Base-by-base conservation (phyloP, 1,284 basidiomycete species). In the Cryptococcus sp. region DNA sequence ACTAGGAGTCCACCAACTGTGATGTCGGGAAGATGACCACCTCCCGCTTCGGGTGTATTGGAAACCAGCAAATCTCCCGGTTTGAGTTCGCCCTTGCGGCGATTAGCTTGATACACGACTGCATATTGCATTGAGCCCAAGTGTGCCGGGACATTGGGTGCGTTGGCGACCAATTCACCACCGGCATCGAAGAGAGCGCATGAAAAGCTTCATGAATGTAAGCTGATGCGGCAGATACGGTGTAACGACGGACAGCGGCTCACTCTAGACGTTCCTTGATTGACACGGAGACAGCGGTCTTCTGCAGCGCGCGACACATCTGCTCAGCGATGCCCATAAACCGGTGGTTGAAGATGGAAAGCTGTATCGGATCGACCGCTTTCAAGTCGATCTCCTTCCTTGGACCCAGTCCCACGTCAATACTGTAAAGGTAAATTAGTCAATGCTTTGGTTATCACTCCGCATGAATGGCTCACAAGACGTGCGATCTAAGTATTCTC, bases 291-390 rank as follows among this genome's bases (percentile, higher is more conserved):
- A 83, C 81, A 11, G 80, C 59, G n/a, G 59, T 61, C 50, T 61
- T 61, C 34, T 61, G 59, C 19, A 61, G 39, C 16, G 59, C 59
- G 45, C 59, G 48, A 44, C 59, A 44, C 80, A 81, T 81, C 53
- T 65, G 76, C 63, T 82, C 77, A 10, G 79, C 77, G 46, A 80
- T 75, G 26, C 75, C 72, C 75, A 80, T 81, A 62, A 81, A 79
- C 40, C 82, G 73, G 64, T 82, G 80, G 34, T 80, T 80, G 64
- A 82, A 83, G 13, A 83, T 75, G 7, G 80, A 81, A 15, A 83
- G 76, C 55, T 82, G 72, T 55, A 83, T 79, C 1, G 81, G 81
- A 59, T 83, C 81, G 22, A 75, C 70, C 15, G 52, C 38, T 10
- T 45, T 48, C 37, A 55, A 41, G 49, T 57, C 55, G 25, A 61